Base-by-base conservation (phyloP, 495 filamentous ascomycete genomes). In the Penicillium argentinense region DNA sequence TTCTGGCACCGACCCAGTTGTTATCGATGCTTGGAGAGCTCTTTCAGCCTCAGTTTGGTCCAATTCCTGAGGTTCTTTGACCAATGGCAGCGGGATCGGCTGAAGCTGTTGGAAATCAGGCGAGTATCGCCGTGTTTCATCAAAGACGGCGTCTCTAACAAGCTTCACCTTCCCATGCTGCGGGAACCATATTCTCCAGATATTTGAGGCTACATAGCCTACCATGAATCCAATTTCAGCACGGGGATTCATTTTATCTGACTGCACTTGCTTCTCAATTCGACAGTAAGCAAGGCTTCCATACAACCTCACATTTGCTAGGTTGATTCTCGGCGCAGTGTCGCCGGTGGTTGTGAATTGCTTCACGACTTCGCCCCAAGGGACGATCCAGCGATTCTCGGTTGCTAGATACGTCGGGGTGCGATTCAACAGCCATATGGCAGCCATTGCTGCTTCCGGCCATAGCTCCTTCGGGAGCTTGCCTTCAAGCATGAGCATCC, bases 401-500 rank as follows among this genome's bases (percentile, higher is more conserved):
- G 24, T 16, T n/a, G 26, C 17, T 3, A n/a, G n/a, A n/a, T n/a
- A n/a, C n/a, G 38, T 53, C 0, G 40, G 51, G 9, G 28, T 45
- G 7, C 51, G 17, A 12, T 55, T 55, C 3, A 49, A 9, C 8
- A 55, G 9, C 38, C 33, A 55, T 0, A 25, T 25, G 2, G 41
- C 45, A 13, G 46, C 32, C 1, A 6, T 9, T 0, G 39, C 21
- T 1, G 39, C 43, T 12, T 44, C 29, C 2, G 39, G 51, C 45
- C 51, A 54, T 5, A 54, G 45, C 3, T 37, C 12, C 8, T 45
- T 30, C 5, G 52, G 47, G 8, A 55, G 17, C 14, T 51, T 28
- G 4, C 32, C 39, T 9, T 47, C 44, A 3, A 19, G 12, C 0
- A 48, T 11, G 1, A 54, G 13, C 1, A n/a, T 9, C 8, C 51